Base-by-base conservation (phyloP, 2,329 filamentous ascomycete species). In the Curvularia spicifera region DNA sequence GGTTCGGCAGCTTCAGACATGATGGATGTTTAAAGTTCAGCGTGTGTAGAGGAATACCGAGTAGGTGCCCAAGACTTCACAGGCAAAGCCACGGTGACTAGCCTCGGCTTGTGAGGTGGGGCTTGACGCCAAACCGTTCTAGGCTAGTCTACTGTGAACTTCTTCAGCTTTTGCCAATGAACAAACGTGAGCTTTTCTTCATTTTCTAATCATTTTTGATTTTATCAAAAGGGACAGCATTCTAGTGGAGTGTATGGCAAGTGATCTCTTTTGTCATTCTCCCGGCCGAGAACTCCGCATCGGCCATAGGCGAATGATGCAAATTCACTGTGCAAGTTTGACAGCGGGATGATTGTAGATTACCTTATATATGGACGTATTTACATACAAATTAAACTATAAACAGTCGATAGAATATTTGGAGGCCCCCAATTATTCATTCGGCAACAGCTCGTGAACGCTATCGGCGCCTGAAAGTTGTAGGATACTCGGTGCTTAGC, bases 1-100 rank as follows among this genome's bases (percentile, higher is more conserved):
- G 75, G 71, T 48, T 70, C 75, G 45, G 66, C 65, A 43, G 66
- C 61, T 31, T 74, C 71, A 35, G 74, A 70, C 73, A 76, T 77
- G 60, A 37, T 69, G 53, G 40, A 26, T 35, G 40, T 40, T 57
- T n/a, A 47, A 20, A 40, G 40, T n/a, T 44, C 20, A 44, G 51
- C 49, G 31, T 56, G 33, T 20, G 43, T 54, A 47, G 45, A 42
- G 47, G 31, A 29, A 62, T 42, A 43, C 47, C 20, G 52, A 26
- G 43, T 37, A 45, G 31, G 15, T 46, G 51, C 31, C 24, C 29
- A 15, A 12, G 48, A 46, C 48, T 47, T 44, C 39, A 37, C 18
- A 22, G 49, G 44, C 28, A 47, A 57, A 61, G 57, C 49, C 46
- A 40, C 37, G 35, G 54, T 42, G 50, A 31, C 40, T 59, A 44